phyloP scores from a whole-genome alignment of 495 filamentous ascomycete species.

The Penicillium goetzii region DNA sequence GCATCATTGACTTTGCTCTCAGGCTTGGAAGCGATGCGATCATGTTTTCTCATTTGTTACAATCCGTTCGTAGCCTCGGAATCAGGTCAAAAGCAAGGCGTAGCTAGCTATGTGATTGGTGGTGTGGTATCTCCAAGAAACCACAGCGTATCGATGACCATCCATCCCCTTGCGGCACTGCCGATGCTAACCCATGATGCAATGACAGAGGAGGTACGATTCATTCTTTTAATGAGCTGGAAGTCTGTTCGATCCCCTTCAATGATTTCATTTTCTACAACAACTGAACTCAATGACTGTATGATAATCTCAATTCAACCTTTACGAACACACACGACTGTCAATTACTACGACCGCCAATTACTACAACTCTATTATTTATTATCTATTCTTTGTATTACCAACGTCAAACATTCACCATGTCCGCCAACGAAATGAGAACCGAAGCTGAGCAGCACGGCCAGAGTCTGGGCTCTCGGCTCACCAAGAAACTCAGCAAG shows the following conservation, averaged over 20 bases:
- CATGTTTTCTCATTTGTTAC: constrained; percentile 1
- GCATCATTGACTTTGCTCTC: constrained; percentile 36
- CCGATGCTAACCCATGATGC: constrained; percentile 32
- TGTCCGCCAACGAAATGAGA: constrained; percentile 25
- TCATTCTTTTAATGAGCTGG: constrained; percentile 23
- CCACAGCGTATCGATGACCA: constrained; percentile 1
- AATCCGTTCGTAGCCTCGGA: constrained; percentile 20
- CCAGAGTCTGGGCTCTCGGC: constrained; percentile 22
- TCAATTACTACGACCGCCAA: not conserved
- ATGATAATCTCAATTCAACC: constrained; percentile 17
- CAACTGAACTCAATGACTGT: constrained; percentile 28
- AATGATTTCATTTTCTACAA: constrained; percentile 5
- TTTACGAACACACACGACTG: constrained; percentile 13
- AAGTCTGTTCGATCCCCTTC: not conserved
- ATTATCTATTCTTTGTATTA: constrained; percentile 8
- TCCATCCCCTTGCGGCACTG: constrained; percentile 3
- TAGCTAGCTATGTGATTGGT: not conserved
- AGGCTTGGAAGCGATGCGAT: not conserved
- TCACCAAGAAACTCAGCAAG: constrained; percentile 28
- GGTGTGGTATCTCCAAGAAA: not conserved
- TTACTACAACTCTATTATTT: constrained; percentile 6
- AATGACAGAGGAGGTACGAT: constrained; percentile 13
- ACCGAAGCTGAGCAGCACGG: constrained; percentile 21
- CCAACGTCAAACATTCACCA: constrained; percentile 15
- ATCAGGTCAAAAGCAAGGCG: not conserved